Conservation (phyloP, 1,284 basidiomycete species). For the Vanrija sp. region DNA sequence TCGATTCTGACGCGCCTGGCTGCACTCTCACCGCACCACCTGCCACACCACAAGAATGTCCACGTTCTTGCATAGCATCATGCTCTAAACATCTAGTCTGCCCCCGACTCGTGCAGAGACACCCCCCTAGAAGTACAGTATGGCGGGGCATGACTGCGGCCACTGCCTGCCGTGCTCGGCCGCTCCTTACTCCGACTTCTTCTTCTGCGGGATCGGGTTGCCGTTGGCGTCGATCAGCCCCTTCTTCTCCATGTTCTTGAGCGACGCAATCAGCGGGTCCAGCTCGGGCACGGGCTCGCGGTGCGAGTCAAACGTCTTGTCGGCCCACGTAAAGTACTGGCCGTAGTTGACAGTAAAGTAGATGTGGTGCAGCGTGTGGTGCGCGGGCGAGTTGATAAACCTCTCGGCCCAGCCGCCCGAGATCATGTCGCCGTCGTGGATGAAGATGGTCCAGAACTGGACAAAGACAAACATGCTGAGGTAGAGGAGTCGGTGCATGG, state of each 20-base stretch:
- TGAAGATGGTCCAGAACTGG: conserved; percentile 90
- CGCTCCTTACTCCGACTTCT: conserved; percentile 2
- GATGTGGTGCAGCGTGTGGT: conserved; percentile 93
- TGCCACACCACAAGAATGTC: no score
- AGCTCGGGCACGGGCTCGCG: conserved; percentile 76
- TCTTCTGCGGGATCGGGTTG: conserved; percentile 27
- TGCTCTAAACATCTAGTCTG: no score
- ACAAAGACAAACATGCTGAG: conserved; percentile 79
- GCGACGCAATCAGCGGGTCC: conserved; percentile 73
- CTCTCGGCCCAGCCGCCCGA: conserved; percentile 85
- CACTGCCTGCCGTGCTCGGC: no score
- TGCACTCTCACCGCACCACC: no score
- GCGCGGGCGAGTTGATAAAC: conserved; percentile 91
- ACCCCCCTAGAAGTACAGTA: no score
- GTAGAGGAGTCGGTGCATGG: conserved; percentile 78
- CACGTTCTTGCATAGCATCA: no score
- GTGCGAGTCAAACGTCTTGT: conserved; percentile 78
- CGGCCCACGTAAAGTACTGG: conserved; percentile 95
- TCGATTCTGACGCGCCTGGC: no score
- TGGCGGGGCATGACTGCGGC: no score
- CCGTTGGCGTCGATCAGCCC: conserved; percentile 36
- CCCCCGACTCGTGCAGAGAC: no score
- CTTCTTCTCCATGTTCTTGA: conserved; percentile 48
- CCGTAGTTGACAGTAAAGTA: conserved; percentile 97
- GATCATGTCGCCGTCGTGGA: conserved; percentile 99